Percentiles rank a stretch among this genome's conserved stretches.
Conservation (phyloP, 1,284 basidiomycete genomes). For the Ustilago nuda region DNA sequence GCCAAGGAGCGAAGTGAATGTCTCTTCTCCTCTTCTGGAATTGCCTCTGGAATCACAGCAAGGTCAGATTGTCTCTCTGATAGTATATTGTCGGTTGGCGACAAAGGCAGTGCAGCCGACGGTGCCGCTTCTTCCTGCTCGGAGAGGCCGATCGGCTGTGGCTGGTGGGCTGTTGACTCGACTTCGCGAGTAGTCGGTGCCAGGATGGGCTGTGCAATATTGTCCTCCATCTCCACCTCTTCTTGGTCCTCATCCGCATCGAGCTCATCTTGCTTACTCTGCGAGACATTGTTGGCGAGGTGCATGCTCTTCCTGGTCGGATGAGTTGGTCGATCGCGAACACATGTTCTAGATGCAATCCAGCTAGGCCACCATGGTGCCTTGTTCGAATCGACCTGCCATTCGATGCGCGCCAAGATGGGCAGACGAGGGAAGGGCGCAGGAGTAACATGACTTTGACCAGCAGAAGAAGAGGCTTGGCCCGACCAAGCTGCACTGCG, state of each 20-base stretch:
- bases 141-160: neutral
- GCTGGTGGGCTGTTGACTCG: neutral
- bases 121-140: constrained; percentile 4
- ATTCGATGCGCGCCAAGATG: constrained; percentile 65
- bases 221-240: neutral
- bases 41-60: neutral
- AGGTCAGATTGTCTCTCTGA: neutral
- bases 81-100: neutral
- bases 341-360: constrained; percentile 17
- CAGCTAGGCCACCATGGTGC: constrained; percentile 63
- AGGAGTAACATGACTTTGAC: neutral
- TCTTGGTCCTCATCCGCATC: neutral
- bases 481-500: constrained; percentile 32
- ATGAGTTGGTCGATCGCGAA: constrained; percentile 3
- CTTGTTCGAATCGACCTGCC: constrained; percentile 60
- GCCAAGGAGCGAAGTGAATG: neutral
- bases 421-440: constrained; percentile 46
- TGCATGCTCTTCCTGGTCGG: constrained; percentile 28
- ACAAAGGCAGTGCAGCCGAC: constrained; percentile 1
- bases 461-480: constrained; percentile 19
- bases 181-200: neutral
- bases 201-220: neutral
- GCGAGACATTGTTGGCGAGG: constrained; percentile 11
- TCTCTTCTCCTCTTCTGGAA: neutral
- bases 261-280: constrained; percentile 4